Percentiles rank a stretch among this genome's conserved stretches.
These are phyloP conservation scores for Punctularia strigosozonata DNA, from an alignment of 768 basidiomycete genomes.

Conservation along the genomic window DNA sequence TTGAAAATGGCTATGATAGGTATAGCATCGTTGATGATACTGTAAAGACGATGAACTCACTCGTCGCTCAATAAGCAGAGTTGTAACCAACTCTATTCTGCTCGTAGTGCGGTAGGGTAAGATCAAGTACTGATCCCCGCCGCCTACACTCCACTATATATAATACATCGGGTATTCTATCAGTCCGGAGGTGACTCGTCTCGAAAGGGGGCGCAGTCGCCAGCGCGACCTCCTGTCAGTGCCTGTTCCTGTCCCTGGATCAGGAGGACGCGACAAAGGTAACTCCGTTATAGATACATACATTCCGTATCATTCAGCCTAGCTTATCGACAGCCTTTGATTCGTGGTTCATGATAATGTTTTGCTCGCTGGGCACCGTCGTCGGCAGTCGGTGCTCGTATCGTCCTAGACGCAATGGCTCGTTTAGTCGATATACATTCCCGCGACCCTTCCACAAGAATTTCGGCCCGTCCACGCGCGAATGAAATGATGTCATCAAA, in stretches of 20 bases:
- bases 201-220: too few relatives aligned
- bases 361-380: slow-evolving; percentile 8
- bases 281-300: slow-evolving; percentile 1
- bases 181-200: too few relatives aligned
- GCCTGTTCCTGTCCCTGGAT: too few relatives aligned
- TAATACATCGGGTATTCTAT: too few relatives aligned
- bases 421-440: slow-evolving; percentile 29
- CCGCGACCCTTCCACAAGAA: slow-evolving; percentile 8
- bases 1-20: slow-evolving; percentile 10
- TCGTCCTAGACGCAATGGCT: slow-evolving; percentile 4
- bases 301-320: slow-evolving; percentile 10
- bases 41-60: too few relatives aligned
- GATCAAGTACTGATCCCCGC: too few relatives aligned
- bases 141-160: too few relatives aligned
- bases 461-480: slow-evolving; percentile 23
- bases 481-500: slow-evolving; percentile 3
- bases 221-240: too few relatives aligned
- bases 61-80: too few relatives aligned
- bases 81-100: too few relatives aligned
- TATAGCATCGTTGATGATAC: background rate
- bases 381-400: background rate
- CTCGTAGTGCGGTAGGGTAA: too few relatives aligned
- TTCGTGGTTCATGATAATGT: slow-evolving; percentile 14
- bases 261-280: too few relatives aligned
- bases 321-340: slow-evolving; percentile 28